Evolutionary conservation across 371 early-diverging fungal species (phyloP).

Genomic region (Mortierella sp.): DNA sequence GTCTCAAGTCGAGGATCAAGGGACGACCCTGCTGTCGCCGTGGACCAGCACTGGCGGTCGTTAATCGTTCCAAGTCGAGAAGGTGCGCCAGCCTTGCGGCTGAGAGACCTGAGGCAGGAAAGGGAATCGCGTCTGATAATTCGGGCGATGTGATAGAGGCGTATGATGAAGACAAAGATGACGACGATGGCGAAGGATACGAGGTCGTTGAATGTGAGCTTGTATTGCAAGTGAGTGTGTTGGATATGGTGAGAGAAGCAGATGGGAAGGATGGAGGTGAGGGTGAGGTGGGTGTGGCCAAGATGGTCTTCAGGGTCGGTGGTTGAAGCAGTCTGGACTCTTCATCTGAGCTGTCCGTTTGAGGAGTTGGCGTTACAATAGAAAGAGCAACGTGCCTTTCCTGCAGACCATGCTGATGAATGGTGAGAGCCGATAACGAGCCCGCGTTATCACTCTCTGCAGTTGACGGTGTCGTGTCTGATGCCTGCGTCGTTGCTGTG

Average conservation of each 20-base stretch:
- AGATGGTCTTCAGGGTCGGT: constrained; percentile 20
- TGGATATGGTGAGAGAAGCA: constrained; percentile 6
- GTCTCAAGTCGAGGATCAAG: constrained; percentile 28
- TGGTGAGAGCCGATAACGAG: constrained; percentile 36
- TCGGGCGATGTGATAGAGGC: constrained; percentile 21
- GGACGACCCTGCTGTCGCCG: constrained; percentile 3
- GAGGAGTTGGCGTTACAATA: constrained; percentile 11
- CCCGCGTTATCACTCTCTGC: constrained; percentile 30
- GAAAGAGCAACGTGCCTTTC: constrained; percentile 3
- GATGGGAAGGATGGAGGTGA: constrained; percentile 18
- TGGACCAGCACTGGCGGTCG: constrained; percentile 14
- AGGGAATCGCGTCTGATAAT: constrained; percentile 17
- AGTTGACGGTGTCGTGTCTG: constrained; percentile 5
- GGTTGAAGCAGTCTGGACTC: constrained; percentile 13
- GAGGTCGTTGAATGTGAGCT: constrained; percentile 1
- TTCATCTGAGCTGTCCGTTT: background rate
- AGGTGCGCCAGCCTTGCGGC: constrained; percentile 23
- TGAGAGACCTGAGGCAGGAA: constrained; percentile 19
- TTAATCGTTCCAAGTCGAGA: constrained; percentile 6
- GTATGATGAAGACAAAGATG: constrained; percentile 1
- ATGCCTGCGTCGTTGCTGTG: constrained; percentile 1
- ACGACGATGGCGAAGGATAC: constrained; percentile 23
- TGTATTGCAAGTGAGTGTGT: constrained; percentile 2
- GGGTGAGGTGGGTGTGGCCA: constrained; percentile 23
- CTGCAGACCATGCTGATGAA: no score